Percentiles rank a stretch among this genome's conserved stretches.
These are phyloP conservation scores for Epicoccum nigrum DNA, from an alignment of 2,329 filamentous ascomycete species.

Conservation along the genomic window DNA sequence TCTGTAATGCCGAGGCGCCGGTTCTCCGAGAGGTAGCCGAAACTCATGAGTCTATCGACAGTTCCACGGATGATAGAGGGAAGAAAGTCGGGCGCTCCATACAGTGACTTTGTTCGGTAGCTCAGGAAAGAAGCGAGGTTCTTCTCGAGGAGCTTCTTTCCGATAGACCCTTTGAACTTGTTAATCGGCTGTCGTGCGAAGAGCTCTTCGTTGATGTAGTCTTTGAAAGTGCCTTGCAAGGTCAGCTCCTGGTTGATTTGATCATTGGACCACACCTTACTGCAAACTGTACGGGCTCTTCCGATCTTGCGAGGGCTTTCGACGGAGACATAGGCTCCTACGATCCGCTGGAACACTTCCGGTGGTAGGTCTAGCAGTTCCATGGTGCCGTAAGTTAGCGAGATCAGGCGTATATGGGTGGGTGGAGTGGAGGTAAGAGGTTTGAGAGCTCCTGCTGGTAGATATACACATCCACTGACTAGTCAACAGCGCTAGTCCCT, in stretches of 20 bases:
- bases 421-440: no score
- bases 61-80: background rate
- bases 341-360: constrained; percentile 5
- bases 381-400: background rate
- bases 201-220: constrained; percentile 6
- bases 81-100: background rate
- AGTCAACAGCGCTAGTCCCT: no score
- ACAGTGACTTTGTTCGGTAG: background rate
- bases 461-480: no score
- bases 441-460: no score
- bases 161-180: background rate
- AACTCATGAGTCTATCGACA: background rate
- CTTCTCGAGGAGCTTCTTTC: constrained; percentile 1
- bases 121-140: constrained; percentile 1
- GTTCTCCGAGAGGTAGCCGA: background rate
- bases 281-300: background rate
- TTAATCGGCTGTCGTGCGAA: background rate
- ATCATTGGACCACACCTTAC: background rate
- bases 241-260: background rate
- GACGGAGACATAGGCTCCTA: background rate
- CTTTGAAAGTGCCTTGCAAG: background rate
- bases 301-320: background rate
- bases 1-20: background rate
- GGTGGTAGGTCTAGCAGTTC: constrained; percentile 6
- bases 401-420: no score